Base-by-base conservation (phyloP, 1,284 basidiomycete species). In the Ceratobasidium sp. region DNA sequence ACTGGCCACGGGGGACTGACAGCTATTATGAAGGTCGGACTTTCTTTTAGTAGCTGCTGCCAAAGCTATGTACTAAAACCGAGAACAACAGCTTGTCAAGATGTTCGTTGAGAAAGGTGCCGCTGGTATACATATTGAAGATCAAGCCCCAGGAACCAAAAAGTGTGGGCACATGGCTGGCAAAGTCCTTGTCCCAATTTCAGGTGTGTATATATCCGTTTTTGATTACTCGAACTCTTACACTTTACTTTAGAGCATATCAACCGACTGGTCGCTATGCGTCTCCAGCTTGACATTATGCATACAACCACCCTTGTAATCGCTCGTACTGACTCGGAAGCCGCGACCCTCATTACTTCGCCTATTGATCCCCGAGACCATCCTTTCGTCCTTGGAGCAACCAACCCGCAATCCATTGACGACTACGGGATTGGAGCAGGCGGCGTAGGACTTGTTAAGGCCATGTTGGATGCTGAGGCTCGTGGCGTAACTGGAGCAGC, bases 291-390 rank as follows among this genome's bases (percentile, higher is more conserved):
- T 83, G 92, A 94, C 83, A 90, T 94, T 80, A 92, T 93, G 91
- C 92, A 91, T 79, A 90, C 91, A 75, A 88, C 90, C 82, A 93
- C 92, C 85, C 88, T 93, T 78, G 90, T 92, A 80, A 88, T 94
- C 77, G 91, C 91, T 8, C 88, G 92, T 77, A 94, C 92, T 67
- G 92, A 93, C 83, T 92, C 91, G 11, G 91, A 99, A 85, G 97
- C 97, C 8, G 97, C 97, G 3, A 99, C 97, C 1, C 90, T 99
- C 80, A 95, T 99, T 87, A 95, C 96, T 68, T 92, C 94, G 81
- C 99, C 99, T 86, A 95, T 99, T 79, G 98, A 99, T 85, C 91
- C 93, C 81, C 93, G 97, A 51, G 97, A 99, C 86, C 97, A 99
- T 82, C 85, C 95, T 39, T 99, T 98, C 88, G 97, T 99, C 83